Evolutionary conservation across 805 yeast species (phyloP).

Genomic region (Myxozyma neotropica): DNA sequence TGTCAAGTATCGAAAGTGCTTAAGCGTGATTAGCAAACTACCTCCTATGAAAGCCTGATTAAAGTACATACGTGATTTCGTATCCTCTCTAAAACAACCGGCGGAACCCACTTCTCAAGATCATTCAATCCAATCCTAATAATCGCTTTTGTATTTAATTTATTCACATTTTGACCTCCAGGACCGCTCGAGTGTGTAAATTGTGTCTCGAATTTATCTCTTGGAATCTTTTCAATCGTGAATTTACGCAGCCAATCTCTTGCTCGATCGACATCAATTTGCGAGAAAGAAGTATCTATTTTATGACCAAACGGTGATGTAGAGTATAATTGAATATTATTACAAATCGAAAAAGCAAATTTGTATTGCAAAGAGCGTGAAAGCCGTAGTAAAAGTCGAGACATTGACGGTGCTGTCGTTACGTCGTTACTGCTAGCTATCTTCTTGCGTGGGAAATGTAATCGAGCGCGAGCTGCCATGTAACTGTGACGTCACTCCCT

Average conservation of each 20-base stretch:
- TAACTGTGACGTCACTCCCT: too few relatives aligned
- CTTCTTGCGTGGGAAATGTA: too few relatives aligned
- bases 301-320: too few relatives aligned
- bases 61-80: constrained; percentile 31
- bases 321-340: too few relatives aligned
- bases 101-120: constrained; percentile 61
- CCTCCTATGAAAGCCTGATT: neutral
- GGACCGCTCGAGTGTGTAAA: constrained; percentile 75
- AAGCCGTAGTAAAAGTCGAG: too few relatives aligned
- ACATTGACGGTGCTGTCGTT: too few relatives aligned
- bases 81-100: constrained; percentile 50
- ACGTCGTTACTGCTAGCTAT: too few relatives aligned
- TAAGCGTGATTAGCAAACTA: neutral
- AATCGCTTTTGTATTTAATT: constrained; percentile 66
- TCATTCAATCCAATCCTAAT: constrained; percentile 52
- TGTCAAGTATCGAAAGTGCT: constrained; percentile 56
- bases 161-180: constrained; percentile 87
- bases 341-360: too few relatives aligned
- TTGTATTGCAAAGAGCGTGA: too few relatives aligned
- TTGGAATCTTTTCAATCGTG: constrained; percentile 48
- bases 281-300: too few relatives aligned
- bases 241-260: constrained; percentile 50
- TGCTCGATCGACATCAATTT: constrained; percentile 40
- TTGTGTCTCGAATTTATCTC: constrained; percentile 48
- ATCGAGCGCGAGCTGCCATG: too few relatives aligned